Base-by-base conservation (phyloP, 1,139 yeast species). In the Pichia sp. region DNA sequence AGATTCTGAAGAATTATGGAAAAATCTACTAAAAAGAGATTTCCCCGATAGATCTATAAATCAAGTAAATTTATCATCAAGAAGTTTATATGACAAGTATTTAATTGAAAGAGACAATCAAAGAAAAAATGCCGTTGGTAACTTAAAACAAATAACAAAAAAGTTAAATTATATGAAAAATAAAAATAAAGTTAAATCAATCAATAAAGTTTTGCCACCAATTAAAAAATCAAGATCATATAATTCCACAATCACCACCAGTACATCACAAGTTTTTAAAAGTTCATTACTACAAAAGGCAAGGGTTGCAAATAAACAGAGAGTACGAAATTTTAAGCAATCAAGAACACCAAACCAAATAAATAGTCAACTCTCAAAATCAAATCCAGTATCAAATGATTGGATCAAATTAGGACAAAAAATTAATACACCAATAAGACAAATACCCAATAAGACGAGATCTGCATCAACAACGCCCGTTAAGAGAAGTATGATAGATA, bases 1-100 rank as follows among this genome's bases (percentile, higher is more conserved):
- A 2, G 46, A 60, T 35, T 56, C 66, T 3, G 64, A 60, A 32
- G 53, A 56, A 3, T 45, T 66, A n/a, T 67, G 70, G 70, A 48
- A 51, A 39, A 37, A 48, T 11, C 49, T 66, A n/a, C 55, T 66
- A 3, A 49, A 48, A 23, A 52, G 63, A 34, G 68, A 65, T 49
- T 67, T 66, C 43, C 54, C 59, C 6, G 59, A 64, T 39, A 51
- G 63, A 29, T 62, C 65, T 34, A 34, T 48, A 3, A 51, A 47
- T 18, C 53, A 49, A 25, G 20, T 39, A 2, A 52, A 50, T 29
- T 40, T 53, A 3, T 49, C 56, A 9, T 55, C 62, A 3, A 53
- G 64, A 43, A 57, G 53, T 6, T 42, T 59, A 26, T 65, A 64
- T 54, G 55, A 58, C 38, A 48, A 46, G 38, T 63, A 60, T 43